Conservation (phyloP, 2,329 filamentous ascomycete species). For the Huntiella bhutanensis region DNA sequence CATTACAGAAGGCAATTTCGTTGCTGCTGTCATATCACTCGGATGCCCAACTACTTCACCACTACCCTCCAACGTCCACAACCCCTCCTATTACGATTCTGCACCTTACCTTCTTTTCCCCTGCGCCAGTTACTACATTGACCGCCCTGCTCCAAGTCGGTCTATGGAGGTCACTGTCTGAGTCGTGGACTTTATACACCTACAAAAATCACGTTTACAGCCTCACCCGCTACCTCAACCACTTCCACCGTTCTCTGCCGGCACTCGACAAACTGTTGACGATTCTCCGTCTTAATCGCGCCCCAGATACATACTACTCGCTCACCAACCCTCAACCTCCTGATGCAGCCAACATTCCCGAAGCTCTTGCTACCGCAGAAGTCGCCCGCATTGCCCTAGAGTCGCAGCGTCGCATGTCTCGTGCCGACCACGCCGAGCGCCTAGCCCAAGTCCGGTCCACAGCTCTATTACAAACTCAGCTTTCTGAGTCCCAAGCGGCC, state of each 20-base stretch:
- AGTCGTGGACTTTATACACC: conserved; percentile 35
- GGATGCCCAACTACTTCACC: conserved; percentile 18
- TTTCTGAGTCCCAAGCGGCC: conserved; percentile 28
- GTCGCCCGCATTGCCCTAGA: conserved; percentile 29
- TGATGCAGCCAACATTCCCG: conserved; percentile 32
- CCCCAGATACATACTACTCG: conserved; percentile 34
- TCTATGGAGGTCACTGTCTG: conserved; percentile 46
- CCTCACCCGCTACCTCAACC: conserved; percentile 41
- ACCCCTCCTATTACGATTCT: conserved; percentile 31
- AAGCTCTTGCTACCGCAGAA: conserved; percentile 30
- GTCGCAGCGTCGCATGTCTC: conserved; percentile 26
- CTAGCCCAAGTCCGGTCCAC: conserved; percentile 32
- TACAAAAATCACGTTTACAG: conserved; percentile 39
- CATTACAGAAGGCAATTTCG: conserved; percentile 36
- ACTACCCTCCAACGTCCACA: background rate
- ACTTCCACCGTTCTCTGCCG: conserved; percentile 19
- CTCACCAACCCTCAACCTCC: conserved; percentile 33
- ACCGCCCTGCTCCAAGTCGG: conserved; percentile 41
- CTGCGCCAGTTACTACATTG: conserved; percentile 34
- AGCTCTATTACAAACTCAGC: conserved; percentile 30
- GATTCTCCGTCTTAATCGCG: conserved; percentile 33
- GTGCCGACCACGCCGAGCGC: conserved; percentile 29
- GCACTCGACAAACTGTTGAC: conserved; percentile 20
- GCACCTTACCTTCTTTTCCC: conserved; percentile 39
- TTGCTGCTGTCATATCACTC: conserved; percentile 37